These are phyloP conservation scores for Xylaria sp. DNA, from an alignment of 2,329 filamentous ascomycete genomes.

Conservation along the genomic window DNA sequence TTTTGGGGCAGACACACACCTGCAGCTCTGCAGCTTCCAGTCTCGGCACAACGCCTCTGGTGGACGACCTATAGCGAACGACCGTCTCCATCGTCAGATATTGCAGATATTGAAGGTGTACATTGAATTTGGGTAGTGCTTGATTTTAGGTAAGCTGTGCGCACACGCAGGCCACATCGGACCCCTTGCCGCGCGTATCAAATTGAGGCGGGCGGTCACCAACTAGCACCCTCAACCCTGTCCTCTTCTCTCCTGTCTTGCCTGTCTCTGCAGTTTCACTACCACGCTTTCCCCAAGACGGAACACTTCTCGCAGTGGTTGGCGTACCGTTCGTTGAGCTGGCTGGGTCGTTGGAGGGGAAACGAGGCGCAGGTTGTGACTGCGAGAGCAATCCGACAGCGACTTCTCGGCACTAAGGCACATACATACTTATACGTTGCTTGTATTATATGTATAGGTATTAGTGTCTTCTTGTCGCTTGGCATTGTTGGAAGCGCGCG, in stretches of 20 bases:
- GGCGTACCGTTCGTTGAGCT: conserved; percentile 7
- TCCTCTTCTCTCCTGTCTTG: conserved; percentile 13
- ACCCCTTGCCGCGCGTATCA: conserved; percentile 26
- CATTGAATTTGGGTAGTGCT: not conserved
- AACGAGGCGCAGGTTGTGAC: conserved; percentile 11
- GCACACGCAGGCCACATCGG: conserved; percentile 18
- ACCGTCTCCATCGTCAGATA: not conserved
- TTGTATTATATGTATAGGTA: no score
- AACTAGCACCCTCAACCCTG: conserved; percentile 15
- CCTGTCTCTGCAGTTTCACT: conserved; percentile 6
- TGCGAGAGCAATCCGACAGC: conserved; percentile 12
- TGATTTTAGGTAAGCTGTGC: conserved; percentile 5
- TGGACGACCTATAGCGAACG: conserved; percentile 1
- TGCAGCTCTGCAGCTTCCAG: conserved; percentile 16
- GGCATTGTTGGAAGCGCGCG: conserved; percentile 22
- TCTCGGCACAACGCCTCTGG: conserved; percentile 21
- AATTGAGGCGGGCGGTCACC: conserved; percentile 5
- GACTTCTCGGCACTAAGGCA: conserved; percentile 11
- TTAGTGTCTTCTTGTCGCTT: conserved; percentile 12
- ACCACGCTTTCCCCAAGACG: conserved; percentile 2
- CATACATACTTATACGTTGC: not conserved
- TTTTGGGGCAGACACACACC: conserved; percentile 12
- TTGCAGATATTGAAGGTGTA: not conserved
- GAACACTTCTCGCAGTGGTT: conserved; percentile 12
- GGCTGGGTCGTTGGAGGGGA: conserved; percentile 19